Percentiles rank a stretch among this genome's conserved stretches.
Evolutionary conservation across 2,329 filamentous ascomycete species (phyloP).

Genomic region (Penicillium griseofulvum): DNA sequence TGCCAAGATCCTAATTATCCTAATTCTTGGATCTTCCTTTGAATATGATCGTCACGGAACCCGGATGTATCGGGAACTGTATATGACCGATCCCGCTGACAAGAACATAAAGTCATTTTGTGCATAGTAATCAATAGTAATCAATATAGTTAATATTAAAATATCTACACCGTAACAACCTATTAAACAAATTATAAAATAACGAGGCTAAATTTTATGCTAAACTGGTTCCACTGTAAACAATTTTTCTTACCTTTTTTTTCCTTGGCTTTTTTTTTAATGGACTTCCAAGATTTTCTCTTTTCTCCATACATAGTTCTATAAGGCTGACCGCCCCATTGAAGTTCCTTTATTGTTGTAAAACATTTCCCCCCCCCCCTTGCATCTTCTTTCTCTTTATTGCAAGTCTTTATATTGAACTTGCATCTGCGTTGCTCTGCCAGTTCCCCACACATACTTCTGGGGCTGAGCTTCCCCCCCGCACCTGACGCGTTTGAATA

Average conservation of each 20-base stretch:
- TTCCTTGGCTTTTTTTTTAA: too few species aligned
- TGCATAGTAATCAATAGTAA: too few species aligned
- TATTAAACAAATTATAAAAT: too few species aligned
- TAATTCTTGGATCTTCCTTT: neutral
- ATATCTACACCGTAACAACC: too few species aligned
- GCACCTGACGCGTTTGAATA: slow-evolving; percentile 14
- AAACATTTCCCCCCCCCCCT: neutral
- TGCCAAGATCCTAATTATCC: too few species aligned
- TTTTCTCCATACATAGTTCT: neutral
- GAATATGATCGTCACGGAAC: slow-evolving; percentile 4
- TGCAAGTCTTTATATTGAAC: neutral
- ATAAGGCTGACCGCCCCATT: slow-evolving; percentile 25
- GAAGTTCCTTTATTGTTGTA: neutral
- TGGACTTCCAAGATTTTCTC: too few species aligned
- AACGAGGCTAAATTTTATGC: too few species aligned
- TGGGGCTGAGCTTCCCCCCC: slow-evolving; percentile 8
- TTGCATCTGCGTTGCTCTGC: neutral
- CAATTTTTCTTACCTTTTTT: neutral
- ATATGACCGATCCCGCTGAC: slow-evolving; percentile 11
- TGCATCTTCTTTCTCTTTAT: neutral
- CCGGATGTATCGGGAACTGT: slow-evolving; percentile 19
- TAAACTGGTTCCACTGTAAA: too few species aligned
- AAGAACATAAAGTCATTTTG: neutral
- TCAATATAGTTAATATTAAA: too few species aligned
- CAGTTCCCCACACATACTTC: neutral